phyloP scores from a whole-genome alignment of 257 asterid species.

The Rhazya stricta region DNA sequence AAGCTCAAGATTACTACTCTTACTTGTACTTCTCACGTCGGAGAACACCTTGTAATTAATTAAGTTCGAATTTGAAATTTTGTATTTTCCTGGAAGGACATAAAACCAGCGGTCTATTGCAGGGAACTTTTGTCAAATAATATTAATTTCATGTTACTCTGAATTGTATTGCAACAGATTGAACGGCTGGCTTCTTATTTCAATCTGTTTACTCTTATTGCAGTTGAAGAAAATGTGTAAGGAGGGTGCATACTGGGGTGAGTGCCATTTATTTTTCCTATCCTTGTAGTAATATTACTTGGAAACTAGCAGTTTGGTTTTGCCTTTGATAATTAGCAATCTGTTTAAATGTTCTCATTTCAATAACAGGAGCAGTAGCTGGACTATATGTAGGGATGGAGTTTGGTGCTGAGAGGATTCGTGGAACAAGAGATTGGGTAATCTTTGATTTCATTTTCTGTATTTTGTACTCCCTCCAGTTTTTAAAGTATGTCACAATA shows the following conservation, averaged over 20 bases:
- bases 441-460: constrained; percentile 10
- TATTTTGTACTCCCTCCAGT: too few species aligned
- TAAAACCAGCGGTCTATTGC: not conserved
- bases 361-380: constrained; percentile 62
- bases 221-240: constrained; percentile 91
- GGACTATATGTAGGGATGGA: constrained; percentile 77
- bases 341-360: constrained; percentile 5
- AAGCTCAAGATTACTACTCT: not conserved
- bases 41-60: not conserved
- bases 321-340: not conserved
- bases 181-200: constrained; percentile 11
- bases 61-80: not conserved
- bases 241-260: constrained; percentile 96
- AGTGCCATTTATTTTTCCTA: constrained; percentile 23
- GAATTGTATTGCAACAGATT: not conserved
- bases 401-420: constrained; percentile 58
- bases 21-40: not conserved
- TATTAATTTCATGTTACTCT: not conserved
- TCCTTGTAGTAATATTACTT: not conserved
- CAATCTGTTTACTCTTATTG: constrained; percentile 19
- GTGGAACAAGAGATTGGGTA: constrained; percentile 91
- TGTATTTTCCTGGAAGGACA: not conserved
- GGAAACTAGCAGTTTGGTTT: not conserved
- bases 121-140: not conserved
- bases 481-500: too few species aligned